A percentile compares a stretch with the other conserved stretches of the same genome.
Evolutionary conservation across 192 early-diverging fungal genomes (phyloP).

Genomic region (Bifiguratus adelaidae): DNA sequence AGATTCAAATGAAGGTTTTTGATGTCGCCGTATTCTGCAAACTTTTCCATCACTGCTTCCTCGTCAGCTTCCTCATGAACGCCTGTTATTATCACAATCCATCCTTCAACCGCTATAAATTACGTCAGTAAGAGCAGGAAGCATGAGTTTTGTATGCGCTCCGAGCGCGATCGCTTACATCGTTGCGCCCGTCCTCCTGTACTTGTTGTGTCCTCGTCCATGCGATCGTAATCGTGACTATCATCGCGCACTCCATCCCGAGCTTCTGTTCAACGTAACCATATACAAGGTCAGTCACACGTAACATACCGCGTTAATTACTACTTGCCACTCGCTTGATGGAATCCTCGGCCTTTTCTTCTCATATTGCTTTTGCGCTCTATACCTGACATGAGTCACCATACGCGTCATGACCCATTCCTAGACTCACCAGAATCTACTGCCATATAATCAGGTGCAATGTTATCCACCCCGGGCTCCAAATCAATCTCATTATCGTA

Average conservation of each 20-base stretch:
- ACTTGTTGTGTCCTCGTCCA: background rate
- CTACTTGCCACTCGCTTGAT: background rate
- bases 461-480: background rate
- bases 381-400: too few relatives aligned
- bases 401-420: background rate
- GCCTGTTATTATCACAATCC: constrained; percentile 89
- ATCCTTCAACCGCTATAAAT: constrained; percentile 78
- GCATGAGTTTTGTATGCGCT: background rate
- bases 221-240: too few relatives aligned
- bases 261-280: too few relatives aligned
- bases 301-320: background rate
- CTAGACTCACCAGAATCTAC: background rate
- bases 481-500: background rate
- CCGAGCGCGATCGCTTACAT: background rate
- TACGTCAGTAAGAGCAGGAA: background rate
- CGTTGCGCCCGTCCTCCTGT: background rate
- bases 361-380: too few relatives aligned
- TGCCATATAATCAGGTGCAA: background rate
- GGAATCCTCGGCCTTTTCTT: too few relatives aligned
- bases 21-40: constrained; percentile 83
- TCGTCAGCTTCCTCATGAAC: constrained; percentile 94
- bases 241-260: too few relatives aligned
- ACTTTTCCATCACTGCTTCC: constrained; percentile 79
- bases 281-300: background rate
- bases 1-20: constrained; percentile 88